Evolutionary conservation across 2,329 filamentous ascomycete species (phyloP), one percentile per base, ranked within the genome.

Genomic region (Boeremia exigua): DNA sequence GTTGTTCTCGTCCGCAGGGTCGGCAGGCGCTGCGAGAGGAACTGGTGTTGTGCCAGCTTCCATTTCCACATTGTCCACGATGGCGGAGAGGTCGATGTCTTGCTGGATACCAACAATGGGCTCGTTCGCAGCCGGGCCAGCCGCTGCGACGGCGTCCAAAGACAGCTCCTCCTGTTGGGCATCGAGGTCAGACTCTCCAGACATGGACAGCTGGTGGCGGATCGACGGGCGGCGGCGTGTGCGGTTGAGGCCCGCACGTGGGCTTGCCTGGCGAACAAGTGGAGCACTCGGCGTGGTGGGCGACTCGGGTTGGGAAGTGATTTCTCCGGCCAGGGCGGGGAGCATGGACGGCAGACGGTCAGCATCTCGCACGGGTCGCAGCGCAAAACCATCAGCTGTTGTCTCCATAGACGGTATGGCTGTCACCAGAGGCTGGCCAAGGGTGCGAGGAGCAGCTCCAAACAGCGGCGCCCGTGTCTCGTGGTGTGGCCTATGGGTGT

Each of bases 291-390:
- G 78, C 45, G 81, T 78, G 25, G 87, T 74, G 45, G 74, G 72
- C 54, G 71, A 97, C 54, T 93, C 90, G 8, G 95, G 95, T 72
- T 96, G 93, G n/a, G 94, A 97, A 37, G 85, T 84, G 49, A 92
- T 78, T 48, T 89, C 88, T 10, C 84, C 81, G 48, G 74, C 71
- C 40, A 75, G 59, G 93, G 60, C 92, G 87, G 25, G 95, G 52
- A 91, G 81, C 88, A 96, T 95, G 14, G 92, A 95, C 14, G 90
- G 90, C 42, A 97, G 82, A 56, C 92, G 87, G 72, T 98, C 60
- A 88, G 81, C 88, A 95, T 96, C 48, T 90, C 95, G 42, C 89
- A 91, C 55, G 95, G 83, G 91, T 47, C 92, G 86, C 56, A 95
- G 71, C 25, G 82, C 85, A 70, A 95, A 93, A 3, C 85, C 85